These are phyloP conservation scores for Coniella vitis DNA, from an alignment of 2,329 filamentous ascomycete genomes.

Conservation along the genomic window DNA sequence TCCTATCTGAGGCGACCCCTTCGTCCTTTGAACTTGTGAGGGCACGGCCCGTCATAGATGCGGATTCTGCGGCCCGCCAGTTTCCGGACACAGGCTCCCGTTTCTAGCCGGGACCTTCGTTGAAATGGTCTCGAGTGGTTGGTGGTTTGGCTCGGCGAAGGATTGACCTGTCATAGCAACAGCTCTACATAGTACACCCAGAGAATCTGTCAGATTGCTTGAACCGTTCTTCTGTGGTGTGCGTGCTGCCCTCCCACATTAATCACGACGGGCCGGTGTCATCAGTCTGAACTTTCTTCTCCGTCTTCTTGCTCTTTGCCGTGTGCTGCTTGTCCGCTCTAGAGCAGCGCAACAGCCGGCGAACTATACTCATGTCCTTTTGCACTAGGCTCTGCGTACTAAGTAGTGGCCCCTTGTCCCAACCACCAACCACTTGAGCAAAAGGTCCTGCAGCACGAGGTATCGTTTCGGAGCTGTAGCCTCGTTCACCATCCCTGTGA, in stretches of 20 bases:
- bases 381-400: too few species aligned
- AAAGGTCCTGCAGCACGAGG: background rate
- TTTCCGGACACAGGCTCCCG: background rate
- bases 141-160: background rate
- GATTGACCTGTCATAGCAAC: background rate
- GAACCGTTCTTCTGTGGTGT: background rate
- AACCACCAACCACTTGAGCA: too few species aligned
- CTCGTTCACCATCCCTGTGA: background rate
- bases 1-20: background rate
- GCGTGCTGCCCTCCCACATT: too few species aligned
- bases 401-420: too few species aligned
- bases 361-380: too few species aligned
- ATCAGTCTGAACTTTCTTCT: background rate
- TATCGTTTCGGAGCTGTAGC: background rate
- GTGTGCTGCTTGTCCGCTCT: too few species aligned
- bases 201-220: background rate
- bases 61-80: background rate
- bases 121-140: background rate
- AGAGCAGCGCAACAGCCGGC: too few species aligned
- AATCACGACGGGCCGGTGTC: too few species aligned
- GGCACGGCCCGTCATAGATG: background rate
- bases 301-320: too few species aligned
- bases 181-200: background rate
- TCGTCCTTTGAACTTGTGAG: background rate
- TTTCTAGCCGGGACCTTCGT: too few species aligned